Evolutionary conservation across 495 filamentous ascomycete genomes (phyloP), one percentile per base, ranked within the genome.

Genomic region (Hypoxylon perforatum): DNA sequence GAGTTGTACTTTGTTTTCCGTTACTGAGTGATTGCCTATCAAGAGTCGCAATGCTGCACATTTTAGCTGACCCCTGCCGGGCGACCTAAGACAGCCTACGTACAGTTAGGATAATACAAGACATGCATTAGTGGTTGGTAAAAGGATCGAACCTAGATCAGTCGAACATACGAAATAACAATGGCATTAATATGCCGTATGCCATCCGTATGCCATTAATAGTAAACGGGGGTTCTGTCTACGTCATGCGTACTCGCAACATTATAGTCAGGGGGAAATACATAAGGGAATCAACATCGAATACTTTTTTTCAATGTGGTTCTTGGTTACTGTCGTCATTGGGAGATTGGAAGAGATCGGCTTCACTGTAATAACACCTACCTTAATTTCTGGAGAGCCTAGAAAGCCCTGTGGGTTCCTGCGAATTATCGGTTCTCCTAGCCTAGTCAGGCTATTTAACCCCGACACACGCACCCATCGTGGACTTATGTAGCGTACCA

Each of bases 81-180:
- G 28, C 48, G 53, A 58, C 58, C 59, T 36, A 57, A 55, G 47
- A 44, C 38, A 28, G 30, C 48, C 15, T 49, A 53, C 21, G 25
- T 38, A 56, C 51, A 38, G 49, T 45, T 39, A 23, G 55, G 25
- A 39, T 22, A 60, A 39, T 22, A 60, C 59, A 59, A 68, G 65
- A 68, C 65, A 59, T 63, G 65, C 65, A 68, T 68, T 15, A 48
- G 28, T 17, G 46, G 48, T 62, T 62, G 53, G 62, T 58, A 67
- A 47, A n/a, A 67, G 58, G 47, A 53, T 61, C 50, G 41, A 59
- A 49, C 45, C 38, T 45, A 53, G 15, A 48, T 44, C 33, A 17
- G n/a, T 55, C 12, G 23, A 49, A n/a, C n/a, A n/a, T n/a, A n/a
- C n/a, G n/a, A n/a, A n/a, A n/a, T n/a, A n/a, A n/a, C n/a, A n/a